Conservation (phyloP, 768 basidiomycete species). For the Auriculariales sp. region DNA sequence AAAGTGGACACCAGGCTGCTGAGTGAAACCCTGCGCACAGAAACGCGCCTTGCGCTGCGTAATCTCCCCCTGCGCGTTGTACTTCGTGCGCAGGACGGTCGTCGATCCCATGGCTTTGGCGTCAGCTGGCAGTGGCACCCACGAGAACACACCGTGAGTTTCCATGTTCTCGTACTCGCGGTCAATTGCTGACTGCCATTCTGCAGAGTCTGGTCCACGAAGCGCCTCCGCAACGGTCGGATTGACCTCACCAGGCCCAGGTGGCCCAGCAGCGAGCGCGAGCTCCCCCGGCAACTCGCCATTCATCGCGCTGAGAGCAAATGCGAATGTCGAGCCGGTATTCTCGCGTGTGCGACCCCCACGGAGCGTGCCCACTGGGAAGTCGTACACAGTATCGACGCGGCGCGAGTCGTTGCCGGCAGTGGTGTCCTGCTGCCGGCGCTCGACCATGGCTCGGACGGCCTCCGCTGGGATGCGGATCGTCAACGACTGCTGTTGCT, state of each 20-base stretch:
- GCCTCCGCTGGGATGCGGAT: neutral
- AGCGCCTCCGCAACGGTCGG: conserved; percentile 11
- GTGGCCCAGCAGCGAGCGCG: neutral
- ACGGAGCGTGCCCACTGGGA: neutral
- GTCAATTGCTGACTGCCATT: conserved; percentile 13
- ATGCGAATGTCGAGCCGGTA: neutral
- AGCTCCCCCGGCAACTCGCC: neutral
- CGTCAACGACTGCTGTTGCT: neutral
- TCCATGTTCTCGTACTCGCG: conserved; percentile 11
- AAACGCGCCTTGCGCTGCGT: conserved; percentile 22
- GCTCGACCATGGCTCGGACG: neutral
- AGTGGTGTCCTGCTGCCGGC: neutral
- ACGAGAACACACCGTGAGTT: conserved; percentile 10
- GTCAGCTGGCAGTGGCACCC: neutral
- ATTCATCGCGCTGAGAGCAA: neutral
- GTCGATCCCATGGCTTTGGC: conserved; percentile 10
- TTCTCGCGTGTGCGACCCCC: neutral
- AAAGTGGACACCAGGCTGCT: conserved; percentile 22
- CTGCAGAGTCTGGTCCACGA: conserved; percentile 5
- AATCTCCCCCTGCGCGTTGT: conserved; percentile 12
- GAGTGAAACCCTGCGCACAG: conserved; percentile 28
- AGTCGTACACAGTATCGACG: neutral
- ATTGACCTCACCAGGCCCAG: conserved; percentile 9
- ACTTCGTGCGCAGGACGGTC: conserved; percentile 18
- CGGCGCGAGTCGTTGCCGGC: neutral